A percentile compares a stretch with the other conserved stretches of the same genome.
Conservation (phyloP, 305 asterid genomes). For the Ilex paraguariensis region DNA sequence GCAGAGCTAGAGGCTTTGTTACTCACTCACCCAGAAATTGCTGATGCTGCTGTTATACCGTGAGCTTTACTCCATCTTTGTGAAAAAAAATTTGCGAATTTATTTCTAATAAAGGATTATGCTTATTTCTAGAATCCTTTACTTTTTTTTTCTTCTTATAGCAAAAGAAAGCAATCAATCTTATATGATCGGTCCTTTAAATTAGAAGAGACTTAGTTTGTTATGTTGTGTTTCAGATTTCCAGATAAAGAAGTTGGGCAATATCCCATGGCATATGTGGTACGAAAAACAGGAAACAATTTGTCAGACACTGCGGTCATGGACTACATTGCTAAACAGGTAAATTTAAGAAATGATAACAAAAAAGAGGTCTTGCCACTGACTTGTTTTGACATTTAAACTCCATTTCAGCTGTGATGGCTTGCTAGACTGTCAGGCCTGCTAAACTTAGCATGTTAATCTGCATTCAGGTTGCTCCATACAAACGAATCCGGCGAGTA, state of each 20-base stretch:
- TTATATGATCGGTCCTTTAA: no score
- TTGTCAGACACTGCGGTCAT: slow-evolving; percentile 48
- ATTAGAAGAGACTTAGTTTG: neutral
- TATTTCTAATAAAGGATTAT: no score
- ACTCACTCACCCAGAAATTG: neutral
- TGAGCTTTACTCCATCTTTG: neutral
- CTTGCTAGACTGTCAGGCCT: no score
- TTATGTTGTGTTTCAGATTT: slow-evolving; percentile 38
- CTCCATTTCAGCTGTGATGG: no score
- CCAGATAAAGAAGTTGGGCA: slow-evolving; percentile 86
- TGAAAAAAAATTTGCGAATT: no score
- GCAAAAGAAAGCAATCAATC: no score
- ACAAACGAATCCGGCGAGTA: neutral
- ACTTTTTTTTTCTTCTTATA: no score
- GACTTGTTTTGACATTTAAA: no score
- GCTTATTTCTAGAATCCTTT: no score
- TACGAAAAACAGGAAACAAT: slow-evolving; percentile 43
- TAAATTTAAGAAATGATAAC: no score
- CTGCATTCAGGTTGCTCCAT: neutral
- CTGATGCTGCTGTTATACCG: slow-evolving; percentile 2
- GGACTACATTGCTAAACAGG: slow-evolving; percentile 48
- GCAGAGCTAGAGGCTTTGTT: neutral
- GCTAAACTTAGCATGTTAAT: no score
- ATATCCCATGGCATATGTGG: slow-evolving; percentile 87
- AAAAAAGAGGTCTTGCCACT: no score